phyloP scores from a whole-genome alignment of 768 basidiomycete genomes.

The Gymnopilus dilepis region DNA sequence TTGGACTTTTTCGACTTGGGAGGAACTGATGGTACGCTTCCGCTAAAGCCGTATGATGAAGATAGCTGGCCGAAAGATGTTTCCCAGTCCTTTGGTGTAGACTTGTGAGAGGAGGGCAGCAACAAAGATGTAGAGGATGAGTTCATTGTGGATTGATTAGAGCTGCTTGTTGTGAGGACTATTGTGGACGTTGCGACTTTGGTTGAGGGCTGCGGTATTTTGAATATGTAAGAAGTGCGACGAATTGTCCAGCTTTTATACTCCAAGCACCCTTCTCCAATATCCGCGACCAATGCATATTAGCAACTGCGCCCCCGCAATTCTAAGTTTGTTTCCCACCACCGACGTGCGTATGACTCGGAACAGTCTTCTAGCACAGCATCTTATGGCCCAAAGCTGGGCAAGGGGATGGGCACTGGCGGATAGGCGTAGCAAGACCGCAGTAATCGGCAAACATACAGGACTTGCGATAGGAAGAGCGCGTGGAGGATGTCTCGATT shows the following conservation, averaged over 20 bases:
- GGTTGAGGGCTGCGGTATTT: background rate
- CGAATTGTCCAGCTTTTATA: conserved; percentile 8
- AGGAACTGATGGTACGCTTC: conserved; percentile 16
- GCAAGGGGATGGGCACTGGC: background rate
- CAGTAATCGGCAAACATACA: conserved; percentile 9
- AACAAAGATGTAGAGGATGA: conserved; percentile 18
- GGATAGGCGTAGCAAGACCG: background rate
- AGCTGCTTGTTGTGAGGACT: background rate
- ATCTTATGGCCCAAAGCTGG: background rate
- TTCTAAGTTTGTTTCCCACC: background rate
- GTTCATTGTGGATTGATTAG: conserved; percentile 5
- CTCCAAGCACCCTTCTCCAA: background rate
- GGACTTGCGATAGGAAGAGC: background rate
- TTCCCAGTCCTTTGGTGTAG: conserved; percentile 31
- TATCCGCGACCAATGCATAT: background rate
- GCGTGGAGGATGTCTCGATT: background rate
- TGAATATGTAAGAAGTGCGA: background rate
- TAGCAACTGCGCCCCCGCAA: background rate
- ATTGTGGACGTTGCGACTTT: background rate
- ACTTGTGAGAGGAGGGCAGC: conserved; percentile 2
- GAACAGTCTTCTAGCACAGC: conserved; percentile 7
- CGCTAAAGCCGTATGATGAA: conserved; percentile 19
- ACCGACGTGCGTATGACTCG: conserved; percentile 3
- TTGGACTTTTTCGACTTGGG: conserved; percentile 14
- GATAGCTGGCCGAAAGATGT: conserved; percentile 28